Evolutionary conservation across 164 flowering plant species (phyloP), one percentile per base, ranked within the genome.

Genomic region (Magnolia officinalis): DNA sequence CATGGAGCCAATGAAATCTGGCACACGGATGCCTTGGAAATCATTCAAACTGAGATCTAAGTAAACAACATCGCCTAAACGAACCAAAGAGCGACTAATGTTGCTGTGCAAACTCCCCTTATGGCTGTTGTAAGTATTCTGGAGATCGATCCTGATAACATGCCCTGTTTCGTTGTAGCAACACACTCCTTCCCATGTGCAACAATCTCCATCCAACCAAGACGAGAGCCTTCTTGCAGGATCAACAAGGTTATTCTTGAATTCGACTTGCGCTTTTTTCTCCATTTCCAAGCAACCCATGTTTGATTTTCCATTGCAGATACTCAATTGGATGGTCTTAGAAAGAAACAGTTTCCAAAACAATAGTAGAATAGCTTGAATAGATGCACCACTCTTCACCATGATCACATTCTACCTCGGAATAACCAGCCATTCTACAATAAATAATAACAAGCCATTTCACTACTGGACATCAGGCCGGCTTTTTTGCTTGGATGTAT

Each of bases 21-120:
- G 79, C 9, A 77, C 24, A 11, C 8, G 59, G 8, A 63, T 21
- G 23, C 24, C 61, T 50, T 8, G 19, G 50, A 77, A 77, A 1
- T 59, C 50, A n/a, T 77, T 77, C 21, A 50, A 2, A 64, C 79
- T 77, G 49, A 77, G 63, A 51, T 77, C 74, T 75, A 77, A 50
- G 14, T 77, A 26, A 31, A 16, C 45, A 26, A 77, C 6, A 14
- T 51, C 1, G 13, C 50, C 65, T 19, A 77, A 55, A 18, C 72
- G n/a, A 18, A 51, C 50, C 72, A 77, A 26, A 4, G 75, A 72
- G 14, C 50, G 64, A 23, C 63, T 59, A 23, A 78, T 19, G 50
- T 58, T 11, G 16, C 81, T 77, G 45, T 51, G 37, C 9, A 74
- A 21, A 58, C 58, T 49, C 7, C 13, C 13, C 1, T 49, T 14